A percentile compares a stretch with the other conserved stretches of the same genome.
Conservation (phyloP, 352 stramenopile genomes). For the Blastocystis sp. region DNA sequence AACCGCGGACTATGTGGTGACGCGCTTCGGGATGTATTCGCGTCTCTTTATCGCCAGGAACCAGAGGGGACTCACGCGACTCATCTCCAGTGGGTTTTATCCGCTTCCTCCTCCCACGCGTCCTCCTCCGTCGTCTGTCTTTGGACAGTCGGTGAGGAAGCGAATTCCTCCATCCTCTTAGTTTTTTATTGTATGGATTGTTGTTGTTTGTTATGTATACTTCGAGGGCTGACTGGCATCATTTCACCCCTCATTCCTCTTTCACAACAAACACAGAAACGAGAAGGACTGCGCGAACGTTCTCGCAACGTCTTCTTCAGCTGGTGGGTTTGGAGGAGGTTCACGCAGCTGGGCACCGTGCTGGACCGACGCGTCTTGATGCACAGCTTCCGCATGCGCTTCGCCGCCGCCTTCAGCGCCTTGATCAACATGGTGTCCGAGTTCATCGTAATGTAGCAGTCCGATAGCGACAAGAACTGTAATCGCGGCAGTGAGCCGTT, state of each 20-base stretch:
- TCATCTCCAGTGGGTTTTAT: neutral
- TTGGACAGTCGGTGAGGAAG: no score
- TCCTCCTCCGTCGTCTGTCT: no score
- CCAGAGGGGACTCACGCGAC: neutral
- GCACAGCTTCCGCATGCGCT: conserved; percentile 1
- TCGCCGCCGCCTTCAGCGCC: neutral
- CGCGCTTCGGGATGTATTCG: neutral
- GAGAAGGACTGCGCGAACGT: neutral
- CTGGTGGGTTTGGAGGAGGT: neutral
- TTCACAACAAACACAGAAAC: neutral
- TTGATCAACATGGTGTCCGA: conserved; percentile 13
- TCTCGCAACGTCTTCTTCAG: neutral
- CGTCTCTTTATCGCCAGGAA: neutral
- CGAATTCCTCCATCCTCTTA: no score
- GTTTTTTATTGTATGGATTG: no score
- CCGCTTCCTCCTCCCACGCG: neutral
- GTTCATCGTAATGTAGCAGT: conserved; percentile 12
- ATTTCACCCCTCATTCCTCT: neutral
- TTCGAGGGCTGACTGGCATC: no score
- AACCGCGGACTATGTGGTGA: neutral
- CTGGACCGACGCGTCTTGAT: neutral
- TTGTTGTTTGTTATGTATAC: no score
- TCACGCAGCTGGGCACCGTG: neutral
- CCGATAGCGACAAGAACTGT: neutral
- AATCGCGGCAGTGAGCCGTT: neutral